phyloP scores from a whole-genome alignment of 2,329 filamentous ascomycete species.

The Trichoderma polysporum region DNA sequence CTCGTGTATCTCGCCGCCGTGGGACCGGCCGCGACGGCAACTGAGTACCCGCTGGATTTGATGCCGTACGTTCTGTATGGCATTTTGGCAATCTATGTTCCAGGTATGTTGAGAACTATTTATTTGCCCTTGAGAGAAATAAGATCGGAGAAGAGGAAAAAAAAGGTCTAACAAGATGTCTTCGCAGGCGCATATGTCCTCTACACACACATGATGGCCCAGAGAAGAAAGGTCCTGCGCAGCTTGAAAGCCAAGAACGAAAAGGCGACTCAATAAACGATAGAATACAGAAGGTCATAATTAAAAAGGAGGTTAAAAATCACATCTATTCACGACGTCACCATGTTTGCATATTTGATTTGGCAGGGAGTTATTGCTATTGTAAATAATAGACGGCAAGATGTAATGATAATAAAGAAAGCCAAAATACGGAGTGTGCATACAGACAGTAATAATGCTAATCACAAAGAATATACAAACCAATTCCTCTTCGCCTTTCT shows the following conservation, averaged over 20 bases:
- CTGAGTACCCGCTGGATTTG: constrained; percentile 46
- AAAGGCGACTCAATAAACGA: constrained; percentile 42
- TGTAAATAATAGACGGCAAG: not conserved
- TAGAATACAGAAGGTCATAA: not conserved
- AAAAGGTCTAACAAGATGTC: not conserved
- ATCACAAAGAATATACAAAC: constrained; percentile 1
- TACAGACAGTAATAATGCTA: constrained; percentile 15
- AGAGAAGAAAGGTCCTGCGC: constrained; percentile 76
- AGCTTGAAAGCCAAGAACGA: constrained; percentile 52
- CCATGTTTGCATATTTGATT: not conserved
- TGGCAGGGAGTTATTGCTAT: not conserved
- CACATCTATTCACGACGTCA: not conserved
- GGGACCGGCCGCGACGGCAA: constrained; percentile 45
- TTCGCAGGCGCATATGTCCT: constrained; percentile 69
- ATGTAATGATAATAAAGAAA: not conserved
- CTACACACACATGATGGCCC: constrained; percentile 92
- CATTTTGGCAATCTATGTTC: constrained; percentile 74
- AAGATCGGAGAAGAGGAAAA: not conserved
- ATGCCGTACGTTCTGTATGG: constrained; percentile 60
- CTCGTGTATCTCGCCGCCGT: constrained; percentile 71
- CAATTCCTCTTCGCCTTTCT: not conserved
- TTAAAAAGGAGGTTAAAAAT: not conserved
- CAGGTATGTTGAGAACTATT: no score
- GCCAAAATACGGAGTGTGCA: constrained; percentile 1
- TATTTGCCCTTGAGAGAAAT: constrained; percentile 23